phyloP scores from a whole-genome alignment of 2,329 filamentous ascomycete species.

The Ceratocystiopsis sp. region DNA sequence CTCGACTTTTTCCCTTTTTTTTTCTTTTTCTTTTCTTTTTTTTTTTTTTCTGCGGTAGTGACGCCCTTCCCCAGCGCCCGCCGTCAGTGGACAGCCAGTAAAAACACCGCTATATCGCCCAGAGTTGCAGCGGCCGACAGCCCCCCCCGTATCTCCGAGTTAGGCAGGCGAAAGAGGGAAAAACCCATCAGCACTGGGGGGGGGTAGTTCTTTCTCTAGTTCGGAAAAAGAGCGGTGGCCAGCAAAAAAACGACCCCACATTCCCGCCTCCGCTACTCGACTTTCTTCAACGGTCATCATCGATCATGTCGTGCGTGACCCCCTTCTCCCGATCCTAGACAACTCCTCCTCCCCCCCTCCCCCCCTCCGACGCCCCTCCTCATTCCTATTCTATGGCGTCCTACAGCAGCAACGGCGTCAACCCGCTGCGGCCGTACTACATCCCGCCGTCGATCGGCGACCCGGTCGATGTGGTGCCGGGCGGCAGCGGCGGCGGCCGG shows the following conservation, averaged over 20 bases:
- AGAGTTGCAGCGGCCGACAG: too few relatives aligned
- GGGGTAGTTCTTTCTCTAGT: neutral
- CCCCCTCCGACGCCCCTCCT: too few relatives aligned
- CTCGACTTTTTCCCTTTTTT: neutral
- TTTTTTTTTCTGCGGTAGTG: neutral
- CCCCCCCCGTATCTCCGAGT: conserved; percentile 2
- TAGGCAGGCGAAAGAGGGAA: neutral
- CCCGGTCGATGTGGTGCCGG: conserved; percentile 18
- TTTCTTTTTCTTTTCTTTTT: neutral
- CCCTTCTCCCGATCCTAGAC: neutral
- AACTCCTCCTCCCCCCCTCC: neutral
- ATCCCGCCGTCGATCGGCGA: conserved; percentile 42
- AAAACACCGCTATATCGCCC: too few relatives aligned
- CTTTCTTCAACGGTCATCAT: neutral
- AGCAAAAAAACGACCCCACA: neutral
- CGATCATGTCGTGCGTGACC: neutral
- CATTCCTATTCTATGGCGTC: conserved; percentile 21
- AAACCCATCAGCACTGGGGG: neutral
- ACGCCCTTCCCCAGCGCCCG: too few relatives aligned
- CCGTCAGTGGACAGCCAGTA: too few relatives aligned
- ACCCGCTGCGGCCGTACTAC: conserved; percentile 55
- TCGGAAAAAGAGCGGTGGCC: conserved; percentile 3
- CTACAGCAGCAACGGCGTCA: conserved; percentile 29
- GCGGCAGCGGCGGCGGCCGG: conserved; percentile 14
- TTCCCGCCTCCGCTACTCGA: neutral